These are phyloP conservation scores for Colletotrichum camelliae DNA, from an alignment of 2,329 filamentous ascomycete species.

Conservation along the genomic window DNA sequence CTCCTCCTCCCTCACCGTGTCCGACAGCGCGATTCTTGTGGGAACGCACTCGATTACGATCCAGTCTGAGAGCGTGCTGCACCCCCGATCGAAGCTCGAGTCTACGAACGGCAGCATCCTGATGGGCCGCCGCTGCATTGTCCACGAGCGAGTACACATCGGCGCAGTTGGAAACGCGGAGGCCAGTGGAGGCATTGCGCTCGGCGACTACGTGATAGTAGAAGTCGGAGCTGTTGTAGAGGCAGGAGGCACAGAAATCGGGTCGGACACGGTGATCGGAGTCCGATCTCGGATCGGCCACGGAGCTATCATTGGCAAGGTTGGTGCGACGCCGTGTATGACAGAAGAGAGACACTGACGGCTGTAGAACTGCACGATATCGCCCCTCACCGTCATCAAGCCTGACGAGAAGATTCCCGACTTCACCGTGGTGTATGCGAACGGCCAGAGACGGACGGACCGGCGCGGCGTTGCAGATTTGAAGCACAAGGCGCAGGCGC, in stretches of 20 bases:
- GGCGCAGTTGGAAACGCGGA: conserved; percentile 46
- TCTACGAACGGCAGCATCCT: conserved; percentile 80
- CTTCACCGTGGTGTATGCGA: conserved; percentile 73
- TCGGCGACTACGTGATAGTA: conserved; percentile 67
- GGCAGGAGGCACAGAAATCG: conserved; percentile 65
- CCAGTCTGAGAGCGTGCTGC: conserved; percentile 79
- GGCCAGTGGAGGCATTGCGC: conserved; percentile 53
- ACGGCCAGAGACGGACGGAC: conserved; percentile 63
- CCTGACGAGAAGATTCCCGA: conserved; percentile 67
- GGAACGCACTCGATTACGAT: conserved; percentile 83
- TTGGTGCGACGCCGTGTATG: conserved; percentile 29
- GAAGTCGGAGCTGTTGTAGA: conserved; percentile 67
- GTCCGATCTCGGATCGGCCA: conserved; percentile 64
- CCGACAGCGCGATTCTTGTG: conserved; percentile 66
- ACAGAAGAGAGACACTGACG: neutral
- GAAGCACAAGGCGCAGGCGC: conserved; percentile 67
- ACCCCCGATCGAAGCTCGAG: conserved; percentile 82
- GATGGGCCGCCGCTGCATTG: conserved; percentile 80
- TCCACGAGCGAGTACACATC: conserved; percentile 72
- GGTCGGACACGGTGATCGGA: conserved; percentile 65
- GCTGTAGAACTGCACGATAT: conserved; percentile 71
- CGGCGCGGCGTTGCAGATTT: conserved; percentile 66
- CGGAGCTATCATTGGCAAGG: conserved; percentile 68
- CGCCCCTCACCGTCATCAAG: conserved; percentile 64
- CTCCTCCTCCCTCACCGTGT: conserved; percentile 64